Evolutionary conservation across 345 rosid species (phyloP).

Genomic region (Pugionium cornutum): DNA sequence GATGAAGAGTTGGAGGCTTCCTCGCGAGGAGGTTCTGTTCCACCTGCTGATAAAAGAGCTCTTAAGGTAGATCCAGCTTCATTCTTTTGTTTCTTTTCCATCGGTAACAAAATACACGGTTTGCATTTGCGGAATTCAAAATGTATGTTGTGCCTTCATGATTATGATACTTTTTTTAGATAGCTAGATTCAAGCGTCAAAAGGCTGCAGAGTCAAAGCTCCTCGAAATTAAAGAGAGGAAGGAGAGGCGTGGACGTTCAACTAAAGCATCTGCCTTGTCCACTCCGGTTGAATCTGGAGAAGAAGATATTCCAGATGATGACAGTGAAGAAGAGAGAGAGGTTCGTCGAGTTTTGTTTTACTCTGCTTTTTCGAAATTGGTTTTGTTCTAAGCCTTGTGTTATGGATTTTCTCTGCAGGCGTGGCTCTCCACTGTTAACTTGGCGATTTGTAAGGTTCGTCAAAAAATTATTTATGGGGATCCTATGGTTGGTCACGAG

Average conservation of each 20-base stretch:
- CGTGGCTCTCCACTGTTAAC: conserved; percentile 79
- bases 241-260: conserved; percentile 81
- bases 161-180: conserved; percentile 45
- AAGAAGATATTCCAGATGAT: conserved; percentile 83
- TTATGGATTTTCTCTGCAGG: conserved; percentile 53
- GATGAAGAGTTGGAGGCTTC: conserved; percentile 20
- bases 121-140: no score
- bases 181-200: conserved; percentile 83
- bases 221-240: conserved; percentile 80
- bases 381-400: conserved; percentile 1
- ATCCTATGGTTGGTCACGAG: no score
- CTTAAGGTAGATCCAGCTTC: no score
- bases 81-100: no score
- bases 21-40: conserved; percentile 40
- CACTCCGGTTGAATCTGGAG: conserved; percentile 78
- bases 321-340: conserved; percentile 97
- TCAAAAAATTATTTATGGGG: conserved; percentile 8
- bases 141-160: background rate
- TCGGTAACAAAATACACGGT: background rate
- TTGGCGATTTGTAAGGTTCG: conserved; percentile 83
- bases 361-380: background rate
- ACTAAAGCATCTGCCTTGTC: conserved; percentile 77
- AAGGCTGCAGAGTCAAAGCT: conserved; percentile 84
- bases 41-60: conserved; percentile 55
- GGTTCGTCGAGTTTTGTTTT: conserved; percentile 41